Conservation (phyloP, 2,329 filamentous ascomycete genomes). For the Fusarium neocosmosporiellum region DNA sequence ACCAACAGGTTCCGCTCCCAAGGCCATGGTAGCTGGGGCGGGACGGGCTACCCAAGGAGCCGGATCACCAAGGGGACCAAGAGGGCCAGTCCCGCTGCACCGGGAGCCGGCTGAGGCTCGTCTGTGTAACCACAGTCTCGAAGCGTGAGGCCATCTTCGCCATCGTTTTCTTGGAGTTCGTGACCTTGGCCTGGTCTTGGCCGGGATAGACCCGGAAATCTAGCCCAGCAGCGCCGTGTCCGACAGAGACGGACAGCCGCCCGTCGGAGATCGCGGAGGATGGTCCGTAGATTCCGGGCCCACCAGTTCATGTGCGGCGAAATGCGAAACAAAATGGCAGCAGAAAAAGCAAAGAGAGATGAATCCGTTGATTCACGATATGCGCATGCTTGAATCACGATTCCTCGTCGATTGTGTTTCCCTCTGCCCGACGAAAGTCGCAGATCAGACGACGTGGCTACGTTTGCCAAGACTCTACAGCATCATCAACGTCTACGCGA, state of each 20-base stretch:
- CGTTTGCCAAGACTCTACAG: slow-evolving; percentile 3
- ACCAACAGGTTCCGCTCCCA: slow-evolving; percentile 21
- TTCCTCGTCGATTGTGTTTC: slow-evolving; percentile 11
- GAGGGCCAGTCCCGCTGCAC: slow-evolving; percentile 8
- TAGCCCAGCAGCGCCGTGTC: not conserved
- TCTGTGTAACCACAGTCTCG: not conserved
- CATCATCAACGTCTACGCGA: not conserved
- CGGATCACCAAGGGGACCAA: slow-evolving; percentile 2
- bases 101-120: not conserved
- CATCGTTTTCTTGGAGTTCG: not conserved
- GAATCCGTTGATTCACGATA: not conserved
- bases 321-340: slow-evolving; percentile 1
- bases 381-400: slow-evolving; percentile 1
- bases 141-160: not conserved
- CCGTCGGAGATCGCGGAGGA: not conserved
- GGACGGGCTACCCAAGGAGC: slow-evolving; percentile 10
- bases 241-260: not conserved
- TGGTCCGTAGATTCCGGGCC: slow-evolving; percentile 14
- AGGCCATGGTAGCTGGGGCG: slow-evolving; percentile 17
- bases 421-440: slow-evolving; percentile 2
- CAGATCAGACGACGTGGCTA: slow-evolving; percentile 10
- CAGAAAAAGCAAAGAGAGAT: not conserved
- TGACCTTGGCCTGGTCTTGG: not conserved
- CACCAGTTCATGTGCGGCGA: slow-evolving; percentile 7
- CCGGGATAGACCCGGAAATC: not conserved